Conservation (phyloP, 2,329 filamentous ascomycete species). For the Xylariaceae sp. region DNA sequence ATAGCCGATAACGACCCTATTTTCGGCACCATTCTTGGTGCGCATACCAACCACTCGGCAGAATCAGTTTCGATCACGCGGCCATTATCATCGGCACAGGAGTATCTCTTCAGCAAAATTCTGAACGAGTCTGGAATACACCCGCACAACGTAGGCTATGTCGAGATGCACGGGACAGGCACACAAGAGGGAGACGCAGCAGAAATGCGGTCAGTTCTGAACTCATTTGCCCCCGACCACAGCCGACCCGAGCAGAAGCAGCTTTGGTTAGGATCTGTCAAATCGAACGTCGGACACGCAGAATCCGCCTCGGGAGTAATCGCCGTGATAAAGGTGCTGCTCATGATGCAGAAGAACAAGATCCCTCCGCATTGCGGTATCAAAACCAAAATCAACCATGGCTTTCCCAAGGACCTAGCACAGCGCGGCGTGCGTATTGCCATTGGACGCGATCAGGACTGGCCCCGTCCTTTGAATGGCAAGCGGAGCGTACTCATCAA, state of each 20-base stretch:
- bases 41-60: constrained; percentile 19
- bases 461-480: background rate
- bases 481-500: constrained; percentile 40
- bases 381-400: constrained; percentile 39
- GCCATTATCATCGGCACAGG: constrained; percentile 20
- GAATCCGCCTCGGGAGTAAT: constrained; percentile 30
- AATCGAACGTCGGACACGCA: constrained; percentile 27
- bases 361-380: constrained; percentile 48
- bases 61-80: constrained; percentile 26
- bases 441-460: constrained; percentile 28
- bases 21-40: constrained; percentile 18
- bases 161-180: constrained; percentile 64
- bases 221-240: constrained; percentile 31
- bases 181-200: constrained; percentile 44
- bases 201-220: background rate
- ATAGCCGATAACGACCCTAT: constrained; percentile 16
- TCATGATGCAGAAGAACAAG: constrained; percentile 38
- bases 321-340: constrained; percentile 24
- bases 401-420: constrained; percentile 4
- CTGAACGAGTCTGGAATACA: constrained; percentile 49
- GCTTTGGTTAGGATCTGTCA: constrained; percentile 33
- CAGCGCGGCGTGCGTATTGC: constrained; percentile 40
- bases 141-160: constrained; percentile 55
- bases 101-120: constrained; percentile 46
- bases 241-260: constrained; percentile 42